A percentile compares a stretch with the other conserved stretches of the same genome.
Evolutionary conservation across 169 alveolate genomes (phyloP).

Genomic region (Perkinsus olseni): DNA sequence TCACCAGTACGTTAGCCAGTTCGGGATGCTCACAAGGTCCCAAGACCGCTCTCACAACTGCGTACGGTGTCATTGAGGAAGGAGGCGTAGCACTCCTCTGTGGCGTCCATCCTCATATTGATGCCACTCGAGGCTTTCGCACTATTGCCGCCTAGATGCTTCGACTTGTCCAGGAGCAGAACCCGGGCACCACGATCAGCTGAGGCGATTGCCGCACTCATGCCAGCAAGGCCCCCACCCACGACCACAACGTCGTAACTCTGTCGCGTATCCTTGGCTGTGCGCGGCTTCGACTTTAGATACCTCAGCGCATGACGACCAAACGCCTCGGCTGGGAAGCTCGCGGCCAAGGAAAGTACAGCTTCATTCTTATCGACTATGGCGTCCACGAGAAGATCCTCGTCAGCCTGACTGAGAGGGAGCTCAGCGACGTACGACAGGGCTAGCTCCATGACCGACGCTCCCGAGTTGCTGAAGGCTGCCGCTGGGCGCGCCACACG

Average conservation of each 20-base stretch:
- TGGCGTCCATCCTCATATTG: background rate
- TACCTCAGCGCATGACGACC: background rate
- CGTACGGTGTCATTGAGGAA: background rate
- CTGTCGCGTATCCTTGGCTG: background rate
- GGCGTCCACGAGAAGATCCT: background rate
- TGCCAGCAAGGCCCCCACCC: conserved; percentile 12
- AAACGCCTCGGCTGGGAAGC: background rate
- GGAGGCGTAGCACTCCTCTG: background rate
- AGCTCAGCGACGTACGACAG: background rate
- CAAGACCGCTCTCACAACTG: conserved; percentile 1
- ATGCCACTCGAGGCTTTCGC: conserved; percentile 9
- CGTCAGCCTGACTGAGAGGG: background rate
- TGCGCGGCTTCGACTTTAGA: background rate
- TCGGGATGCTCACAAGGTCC: background rate
- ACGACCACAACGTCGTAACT: background rate
- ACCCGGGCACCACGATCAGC: conserved; percentile 9
- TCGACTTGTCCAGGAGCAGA: conserved; percentile 3
- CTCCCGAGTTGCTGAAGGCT: background rate
- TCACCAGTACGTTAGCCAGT: background rate
- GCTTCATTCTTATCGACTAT: background rate
- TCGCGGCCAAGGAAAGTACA: background rate
- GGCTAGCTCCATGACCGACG: background rate
- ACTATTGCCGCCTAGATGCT: conserved; percentile 9
- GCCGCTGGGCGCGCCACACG: background rate
- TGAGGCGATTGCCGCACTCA: background rate